Percentiles rank a stretch among this genome's conserved stretches.
Conservation (phyloP, 768 basidiomycete species). For the Serpula lacrymans region DNA sequence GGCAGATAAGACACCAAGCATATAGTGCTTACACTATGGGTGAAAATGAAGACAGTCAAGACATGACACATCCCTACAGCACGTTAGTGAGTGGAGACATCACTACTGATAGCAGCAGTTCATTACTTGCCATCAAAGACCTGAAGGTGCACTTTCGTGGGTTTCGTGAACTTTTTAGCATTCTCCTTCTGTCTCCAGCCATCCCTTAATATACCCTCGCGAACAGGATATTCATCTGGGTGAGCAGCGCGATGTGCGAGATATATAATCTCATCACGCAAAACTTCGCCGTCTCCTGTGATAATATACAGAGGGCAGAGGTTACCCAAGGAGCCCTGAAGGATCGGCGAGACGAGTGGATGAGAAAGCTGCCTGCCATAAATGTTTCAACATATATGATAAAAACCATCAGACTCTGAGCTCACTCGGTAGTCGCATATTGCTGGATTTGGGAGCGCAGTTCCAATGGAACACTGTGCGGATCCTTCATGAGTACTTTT, state of each 20-base stretch:
- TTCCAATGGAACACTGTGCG: slow-evolving; percentile 41
- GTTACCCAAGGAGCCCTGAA: slow-evolving; percentile 71
- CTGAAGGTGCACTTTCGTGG: slow-evolving; percentile 71
- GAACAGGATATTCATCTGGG: slow-evolving; percentile 60
- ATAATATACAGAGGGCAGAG: slow-evolving; percentile 74
- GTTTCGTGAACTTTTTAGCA: slow-evolving; percentile 43
- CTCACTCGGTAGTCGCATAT: slow-evolving; percentile 71
- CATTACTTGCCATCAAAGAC: slow-evolving; percentile 70
- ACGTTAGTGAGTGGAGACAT: neutral
- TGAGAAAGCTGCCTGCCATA: slow-evolving; percentile 53
- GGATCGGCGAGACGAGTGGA: slow-evolving; percentile 68
- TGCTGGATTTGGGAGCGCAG: slow-evolving; percentile 69
- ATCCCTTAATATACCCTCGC: slow-evolving; percentile 47
- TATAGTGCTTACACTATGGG: slow-evolving; percentile 43
- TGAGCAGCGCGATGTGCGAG: slow-evolving; percentile 78
- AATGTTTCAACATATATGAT: too few species aligned
- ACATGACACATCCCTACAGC: slow-evolving; percentile 69
- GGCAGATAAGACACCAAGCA: neutral
- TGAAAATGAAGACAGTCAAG: slow-evolving; percentile 68
- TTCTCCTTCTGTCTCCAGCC: slow-evolving; percentile 50
- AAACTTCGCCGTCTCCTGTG: slow-evolving; percentile 68
- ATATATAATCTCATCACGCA: slow-evolving; percentile 77
- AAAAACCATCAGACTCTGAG: slow-evolving; percentile 10
- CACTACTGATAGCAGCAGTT: slow-evolving; percentile 4
- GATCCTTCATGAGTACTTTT: slow-evolving; percentile 51